Base-by-base conservation (phyloP, 768 basidiomycete genomes). In the Trichaptum fuscoviolaceum region DNA sequence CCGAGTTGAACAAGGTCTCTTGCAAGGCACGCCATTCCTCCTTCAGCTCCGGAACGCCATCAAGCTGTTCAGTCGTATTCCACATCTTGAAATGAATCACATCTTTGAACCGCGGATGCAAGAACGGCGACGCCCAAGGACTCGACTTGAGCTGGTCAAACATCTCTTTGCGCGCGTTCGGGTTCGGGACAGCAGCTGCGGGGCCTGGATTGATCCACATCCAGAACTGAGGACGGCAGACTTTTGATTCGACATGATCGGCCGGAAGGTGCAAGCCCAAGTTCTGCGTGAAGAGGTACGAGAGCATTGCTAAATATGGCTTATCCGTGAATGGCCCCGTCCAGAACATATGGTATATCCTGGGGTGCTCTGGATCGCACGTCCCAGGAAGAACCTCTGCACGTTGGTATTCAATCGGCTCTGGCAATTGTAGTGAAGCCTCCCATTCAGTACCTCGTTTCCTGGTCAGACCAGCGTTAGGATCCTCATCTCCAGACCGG, bases 181-280 rank as follows among this genome's bases (percentile, higher is more conserved):
- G 91, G 72, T 96, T 95, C 0, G 94, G 93, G 0, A 95, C 84
- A 12, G 91, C 83, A 0, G 95, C 94, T 17, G 96, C 95, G 2
- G 95, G 95, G n/a, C 95, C 96, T 9, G 96, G 95, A 74, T 96
- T 98, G 75, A 99, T 96, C 96, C 96, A 99, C 62, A 99, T 77
- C 95, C 95, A 98, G 74, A 99, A 92, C 72, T 96, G 87, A 0
- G 97, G 93, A 36, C 95, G 85, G 76, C 97, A 99, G 26, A 87
- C 82, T 0, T 68, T 63, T n/a, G 75, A 78, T 64, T 87, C 80
- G n/a, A 77, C 74, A 3, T 82, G 77, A 67, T 82, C 80, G 27
- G 78, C 73, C 64, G 85, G 81, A 25, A 87, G 75, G 71, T 96
- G 89, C 26, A 99, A 81, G 17, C 91, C 93, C 18, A 91, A 85